Conservation (phyloP, 202 grass and related monocot genomes). For the Dendrocalamus latiflorus region DNA sequence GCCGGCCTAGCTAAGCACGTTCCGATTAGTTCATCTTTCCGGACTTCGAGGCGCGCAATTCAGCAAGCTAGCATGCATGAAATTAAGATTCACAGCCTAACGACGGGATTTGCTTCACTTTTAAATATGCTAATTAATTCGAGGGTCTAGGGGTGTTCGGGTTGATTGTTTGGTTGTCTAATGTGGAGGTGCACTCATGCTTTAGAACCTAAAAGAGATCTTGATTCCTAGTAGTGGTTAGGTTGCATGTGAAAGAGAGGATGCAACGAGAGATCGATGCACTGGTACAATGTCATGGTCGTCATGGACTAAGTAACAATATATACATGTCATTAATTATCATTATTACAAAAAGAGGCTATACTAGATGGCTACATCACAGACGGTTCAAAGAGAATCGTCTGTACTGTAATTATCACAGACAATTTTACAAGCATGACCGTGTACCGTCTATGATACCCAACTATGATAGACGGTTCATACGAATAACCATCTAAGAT, state of each 20-base stretch:
- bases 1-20: slow-evolving; percentile 32
- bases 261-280: neutral
- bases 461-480: no score
- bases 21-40: neutral
- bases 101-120: slow-evolving; percentile 11
- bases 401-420: no score
- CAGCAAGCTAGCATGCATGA: neutral
- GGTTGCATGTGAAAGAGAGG: neutral
- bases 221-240: no score
- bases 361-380: no score
- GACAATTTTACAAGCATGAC: no score
- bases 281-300: neutral
- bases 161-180: slow-evolving; percentile 2
- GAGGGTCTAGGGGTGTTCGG: slow-evolving; percentile 9
- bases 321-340: no score
- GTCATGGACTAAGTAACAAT: neutral
- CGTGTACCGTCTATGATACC: no score
- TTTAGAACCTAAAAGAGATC: neutral
- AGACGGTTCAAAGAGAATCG: no score
- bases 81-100: neutral
- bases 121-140: slow-evolving; percentile 27
- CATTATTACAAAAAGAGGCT: no score
- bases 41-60: slow-evolving; percentile 11
- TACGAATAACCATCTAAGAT: no score
- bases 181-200: slow-evolving; percentile 1